Evolutionary conservation across 2,329 filamentous ascomycete genomes (phyloP), one percentile per base, ranked within the genome.

Genomic region (Hawksworthiomyces lignivorus): DNA sequence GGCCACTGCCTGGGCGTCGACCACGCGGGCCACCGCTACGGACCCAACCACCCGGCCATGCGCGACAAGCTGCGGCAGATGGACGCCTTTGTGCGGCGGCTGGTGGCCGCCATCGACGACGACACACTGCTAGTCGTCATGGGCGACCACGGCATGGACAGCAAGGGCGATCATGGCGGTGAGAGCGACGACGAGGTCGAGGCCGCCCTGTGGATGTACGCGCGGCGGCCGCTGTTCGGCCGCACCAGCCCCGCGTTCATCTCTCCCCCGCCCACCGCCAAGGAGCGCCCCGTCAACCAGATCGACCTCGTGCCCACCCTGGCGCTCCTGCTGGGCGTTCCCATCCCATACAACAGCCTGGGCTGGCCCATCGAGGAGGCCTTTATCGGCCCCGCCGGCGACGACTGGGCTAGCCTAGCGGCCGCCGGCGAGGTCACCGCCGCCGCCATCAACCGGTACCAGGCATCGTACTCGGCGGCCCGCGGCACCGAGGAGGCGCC

Each of bases 141-240:
- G 87, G 92, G 92, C n/a, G 92, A 98, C 59, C 92, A 98, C 57
- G 92, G 92, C 10, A 98, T 98, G 92, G 92, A 98, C 61, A 70
- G 77, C 47, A 97, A 98, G 65, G 92, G 92, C 15, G 92, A 98
- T 52, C 92, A 98, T 57, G 92, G 92, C n/a, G 92, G 92, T 41
- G 92, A 98, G 67, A 96, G 90, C 24, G 87, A 96, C 52, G 88
- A 97, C 50, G 92, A 98, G 60, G 78, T 98, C 7, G 81, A 98
- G 61, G 88, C 92, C 43, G 88, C 92, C 3, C 63, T 98, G 35
- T 98, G 92, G 90, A 94, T 98, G 88, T 98, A 97, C 61, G 94
- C 92, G 2, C 94, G 89, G 61, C 82, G 78, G 52, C 80, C 80
- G 0, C 62, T 86, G 9, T 98, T 98, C 61, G 92, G 92, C 14